These are phyloP conservation scores for Neopestalotiopsis rosae DNA, from an alignment of 2,329 filamentous ascomycete species.

Conservation along the genomic window DNA sequence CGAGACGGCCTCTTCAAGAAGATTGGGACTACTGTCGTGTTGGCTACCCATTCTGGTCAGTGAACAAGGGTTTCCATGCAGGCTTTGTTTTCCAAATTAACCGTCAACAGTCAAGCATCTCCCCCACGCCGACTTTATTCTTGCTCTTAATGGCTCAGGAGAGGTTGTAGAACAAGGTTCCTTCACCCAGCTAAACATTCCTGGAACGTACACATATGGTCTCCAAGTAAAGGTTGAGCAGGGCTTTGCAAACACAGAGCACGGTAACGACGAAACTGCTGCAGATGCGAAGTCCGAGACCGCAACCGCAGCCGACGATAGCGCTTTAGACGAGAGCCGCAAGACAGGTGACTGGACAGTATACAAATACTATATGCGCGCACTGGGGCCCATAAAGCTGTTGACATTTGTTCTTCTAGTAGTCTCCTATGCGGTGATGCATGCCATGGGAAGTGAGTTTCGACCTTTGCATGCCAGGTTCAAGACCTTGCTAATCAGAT, in stretches of 20 bases:
- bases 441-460: conserved; percentile 20
- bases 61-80: conserved; percentile 18
- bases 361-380: conserved; percentile 20
- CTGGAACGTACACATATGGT: conserved; percentile 39
- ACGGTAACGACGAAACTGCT: too few relatives aligned
- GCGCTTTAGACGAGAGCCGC: neutral
- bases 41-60: conserved; percentile 32
- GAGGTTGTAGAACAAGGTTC: conserved; percentile 38
- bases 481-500: neutral
- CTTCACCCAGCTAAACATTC: conserved; percentile 34
- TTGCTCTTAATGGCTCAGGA: conserved; percentile 36
- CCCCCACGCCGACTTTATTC: conserved; percentile 40
- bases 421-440: neutral
- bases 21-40: conserved; percentile 30
- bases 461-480: conserved; percentile 14
- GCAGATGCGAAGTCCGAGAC: too few relatives aligned
- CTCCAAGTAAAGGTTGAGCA: conserved; percentile 30
- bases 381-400: conserved; percentile 12
- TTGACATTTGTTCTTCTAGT: conserved; percentile 11
- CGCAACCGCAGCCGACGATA: too few relatives aligned
- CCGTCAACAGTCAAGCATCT: too few relatives aligned
- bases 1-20: conserved; percentile 17
- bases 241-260: neutral
- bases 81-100: too few relatives aligned
- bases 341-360: conserved; percentile 17